Evolutionary conservation across 106 monocot species (phyloP), one percentile per base, ranked within the genome.

Genomic region (Xerophyta viscosa): DNA sequence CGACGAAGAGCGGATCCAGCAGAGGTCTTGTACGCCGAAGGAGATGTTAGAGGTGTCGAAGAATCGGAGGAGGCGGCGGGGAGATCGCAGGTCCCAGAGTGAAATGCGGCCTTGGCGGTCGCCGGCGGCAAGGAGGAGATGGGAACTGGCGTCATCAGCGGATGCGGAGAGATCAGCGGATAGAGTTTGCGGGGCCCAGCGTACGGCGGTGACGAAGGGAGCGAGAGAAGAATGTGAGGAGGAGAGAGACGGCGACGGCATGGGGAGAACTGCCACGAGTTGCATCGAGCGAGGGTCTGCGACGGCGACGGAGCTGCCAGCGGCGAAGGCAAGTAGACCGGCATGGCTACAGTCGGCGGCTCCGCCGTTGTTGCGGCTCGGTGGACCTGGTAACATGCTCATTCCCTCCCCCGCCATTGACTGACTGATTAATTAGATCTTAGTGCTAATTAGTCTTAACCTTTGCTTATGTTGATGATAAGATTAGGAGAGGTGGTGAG

Each of bases 31-130:
- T 24, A 98, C 66, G 24, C 90, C 98, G 3, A 80, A 48, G 37
- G 65, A 62, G 39, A 52, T 28, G 41, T 27, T 25, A 20, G 72
- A 42, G 24, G 50, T 17, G 29, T 82, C 86, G 53, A 77, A 70
- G 13, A 85, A 90, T 43, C 66, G 84, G 63, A 70, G 28, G 42
- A 96, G 49, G 15, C 52, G 73, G 57, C 90, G 69, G 41, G 74
- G 79, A 2, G 33, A 33, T 33, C 82, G 85, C 47, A 90, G 46
- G 58, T 89, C 85, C 78, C 78, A 83, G 56, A 98, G 19, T 31
- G 82, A 82, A 58, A 98, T 67, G 55, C 89, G 90, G 21, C 96
- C 96, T 53, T 82, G 88, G 41, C 96, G 96, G 43, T 94, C 94
- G 0, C 94, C 88, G n/a, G 54, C 85, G 20, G 89, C 88, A 8